Base-by-base conservation (phyloP, 2,329 filamentous ascomycete genomes). In the Decorospora gaudefroyi region DNA sequence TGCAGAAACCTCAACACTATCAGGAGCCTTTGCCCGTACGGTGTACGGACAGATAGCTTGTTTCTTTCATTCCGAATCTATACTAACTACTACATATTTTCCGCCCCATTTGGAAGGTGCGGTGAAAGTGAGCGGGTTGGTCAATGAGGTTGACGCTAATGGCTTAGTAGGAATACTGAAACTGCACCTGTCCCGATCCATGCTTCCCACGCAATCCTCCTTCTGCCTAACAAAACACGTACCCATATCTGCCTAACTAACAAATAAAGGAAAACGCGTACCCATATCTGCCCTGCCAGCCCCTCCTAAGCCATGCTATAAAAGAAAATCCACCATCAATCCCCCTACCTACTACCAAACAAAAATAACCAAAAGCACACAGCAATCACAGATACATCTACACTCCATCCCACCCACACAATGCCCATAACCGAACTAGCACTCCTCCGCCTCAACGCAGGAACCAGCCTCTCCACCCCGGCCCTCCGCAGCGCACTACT, bases 341-440 rank as follows among this genome's bases (percentile, higher is more conserved):
- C 17, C 22, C 4, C 27, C 13, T 17, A 42, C 10, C 10, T 16
- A 35, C 23, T 35, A 42, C 34, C 7, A n/a, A n/a, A n/a, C n/a
- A n/a, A n/a, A n/a, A n/a, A n/a, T n/a, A n/a, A n/a, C n/a, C n/a
- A n/a, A 15, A 23, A 5, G 15, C 15, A 29, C 31, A 7, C 15
- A 29, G 30, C 17, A 13, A 21, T n/a, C 13, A 19, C 40, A 42
- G 25, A 6, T 26, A 25, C n/a, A 8, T 10, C 22, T 16, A 18
- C 7, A 28, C n/a, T 11, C 12, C 35, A 15, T 23, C 17, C 26
- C 26, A 15, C 19, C 15, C 15, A 30, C 16, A 48, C 45, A 22
- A 74, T 74, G 70, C 18, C 68, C 11, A 60, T 74, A 38, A 76
- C 74, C n/a, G 74, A 78, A 55, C 51, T 78, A 26, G 75, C 74